Evolutionary conservation across 495 filamentous ascomycete species (phyloP).

Genomic region (Penicillium bovifimosum): DNA sequence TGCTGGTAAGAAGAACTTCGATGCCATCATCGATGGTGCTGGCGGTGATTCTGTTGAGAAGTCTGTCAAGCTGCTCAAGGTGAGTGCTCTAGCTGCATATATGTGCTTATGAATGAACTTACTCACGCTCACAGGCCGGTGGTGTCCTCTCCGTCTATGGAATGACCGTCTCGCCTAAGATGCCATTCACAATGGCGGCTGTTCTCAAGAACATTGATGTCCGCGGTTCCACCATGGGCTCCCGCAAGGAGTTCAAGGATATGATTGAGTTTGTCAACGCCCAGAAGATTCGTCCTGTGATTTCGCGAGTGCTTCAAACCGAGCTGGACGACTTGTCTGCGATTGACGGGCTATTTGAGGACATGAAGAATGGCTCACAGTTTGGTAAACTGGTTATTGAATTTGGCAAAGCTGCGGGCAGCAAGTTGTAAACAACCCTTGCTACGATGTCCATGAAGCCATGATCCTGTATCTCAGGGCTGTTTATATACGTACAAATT

Average conservation of each 20-base stretch:
- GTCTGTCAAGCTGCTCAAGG: slow-evolving; percentile 52
- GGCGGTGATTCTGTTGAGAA: slow-evolving; percentile 66
- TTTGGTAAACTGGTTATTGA: slow-evolving; percentile 72
- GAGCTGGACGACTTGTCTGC: slow-evolving; percentile 60
- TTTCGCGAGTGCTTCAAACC: slow-evolving; percentile 52
- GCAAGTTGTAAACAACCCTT: slow-evolving; percentile 37
- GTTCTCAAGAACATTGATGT: slow-evolving; percentile 74
- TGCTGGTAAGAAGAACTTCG: slow-evolving; percentile 50
- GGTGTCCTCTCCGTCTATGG: slow-evolving; percentile 68
- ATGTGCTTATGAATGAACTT: neutral
- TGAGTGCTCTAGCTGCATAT: slow-evolving; percentile 16
- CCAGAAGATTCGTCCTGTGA: slow-evolving; percentile 58
- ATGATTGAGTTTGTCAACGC: slow-evolving; percentile 69
- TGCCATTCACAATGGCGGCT: slow-evolving; percentile 65
- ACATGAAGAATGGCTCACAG: slow-evolving; percentile 69
- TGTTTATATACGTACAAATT: neutral
- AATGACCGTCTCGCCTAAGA: slow-evolving; percentile 70
- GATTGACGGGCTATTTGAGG: slow-evolving; percentile 65
- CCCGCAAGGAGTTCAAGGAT: slow-evolving; percentile 64
- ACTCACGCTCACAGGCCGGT: slow-evolving; percentile 38
- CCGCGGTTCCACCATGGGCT: slow-evolving; percentile 69
- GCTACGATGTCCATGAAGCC: neutral
- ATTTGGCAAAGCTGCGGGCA: slow-evolving; percentile 36
- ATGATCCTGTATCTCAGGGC: neutral
- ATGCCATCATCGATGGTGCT: slow-evolving; percentile 70